Conservation (phyloP, 2,329 filamentous ascomycete genomes). For the Colletotrichum chlorophyti region DNA sequence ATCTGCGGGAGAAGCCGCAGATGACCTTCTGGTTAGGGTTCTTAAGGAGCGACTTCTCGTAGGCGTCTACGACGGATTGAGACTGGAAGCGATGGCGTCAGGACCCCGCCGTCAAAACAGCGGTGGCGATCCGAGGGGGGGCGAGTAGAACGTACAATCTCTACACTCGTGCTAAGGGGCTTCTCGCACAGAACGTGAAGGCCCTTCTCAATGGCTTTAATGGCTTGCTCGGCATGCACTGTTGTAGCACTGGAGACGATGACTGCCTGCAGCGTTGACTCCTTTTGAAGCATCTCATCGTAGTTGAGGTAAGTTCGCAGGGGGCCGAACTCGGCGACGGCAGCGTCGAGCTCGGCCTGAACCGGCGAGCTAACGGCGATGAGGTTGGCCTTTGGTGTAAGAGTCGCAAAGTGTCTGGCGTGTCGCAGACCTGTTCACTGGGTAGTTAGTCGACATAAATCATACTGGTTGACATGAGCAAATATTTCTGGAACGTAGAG, state of each 20-base stretch:
- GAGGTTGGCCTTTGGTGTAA: conserved; percentile 18
- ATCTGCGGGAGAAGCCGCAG: conserved; percentile 49
- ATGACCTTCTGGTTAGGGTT: conserved; percentile 69
- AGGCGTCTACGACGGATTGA: conserved; percentile 64
- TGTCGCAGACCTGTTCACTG: conserved; percentile 12
- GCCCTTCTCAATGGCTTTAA: conserved; percentile 60
- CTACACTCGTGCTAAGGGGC: conserved; percentile 63
- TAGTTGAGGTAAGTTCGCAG: conserved; percentile 17
- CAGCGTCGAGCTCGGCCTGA: conserved; percentile 19
- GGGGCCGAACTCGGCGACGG: conserved; percentile 17
- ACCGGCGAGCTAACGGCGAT: conserved; percentile 21
- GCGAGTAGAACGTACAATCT: conserved; percentile 53
- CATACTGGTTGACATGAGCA: neutral
- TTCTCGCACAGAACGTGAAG: conserved; percentile 67
- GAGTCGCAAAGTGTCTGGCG: conserved; percentile 20
- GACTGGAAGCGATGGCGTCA: too few species aligned
- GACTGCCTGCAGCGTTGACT: conserved; percentile 42
- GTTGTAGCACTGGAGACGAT: conserved; percentile 52
- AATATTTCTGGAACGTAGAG: neutral
- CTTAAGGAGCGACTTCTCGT: conserved; percentile 41
- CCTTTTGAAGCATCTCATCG: conserved; percentile 16
- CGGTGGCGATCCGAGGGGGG: fast-evolving
- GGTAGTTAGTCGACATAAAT: neutral
- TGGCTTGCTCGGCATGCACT: conserved; percentile 63
- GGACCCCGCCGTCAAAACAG: too few species aligned